Conservation (phyloP, 345 rosid species). For the Boechera stricta region DNA sequence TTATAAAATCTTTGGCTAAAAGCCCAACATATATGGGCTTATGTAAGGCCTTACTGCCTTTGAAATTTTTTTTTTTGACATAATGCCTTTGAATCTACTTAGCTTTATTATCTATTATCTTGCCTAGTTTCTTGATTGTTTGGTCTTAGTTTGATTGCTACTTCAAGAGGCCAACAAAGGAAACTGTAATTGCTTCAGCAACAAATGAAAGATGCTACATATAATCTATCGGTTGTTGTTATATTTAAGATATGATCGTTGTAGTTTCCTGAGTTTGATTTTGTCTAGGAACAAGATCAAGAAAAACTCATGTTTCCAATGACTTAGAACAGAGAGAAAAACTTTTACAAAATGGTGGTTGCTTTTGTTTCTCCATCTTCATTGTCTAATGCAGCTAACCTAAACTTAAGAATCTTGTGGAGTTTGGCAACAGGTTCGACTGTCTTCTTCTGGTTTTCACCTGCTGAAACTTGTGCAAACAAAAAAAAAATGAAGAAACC, state of each 20-base stretch:
- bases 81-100: neutral
- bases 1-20: neutral
- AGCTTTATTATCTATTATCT: neutral
- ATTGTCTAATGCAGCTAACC: constrained; percentile 50
- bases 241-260: neutral
- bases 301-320: neutral
- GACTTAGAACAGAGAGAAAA: neutral
- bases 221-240: neutral
- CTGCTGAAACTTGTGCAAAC: constrained; percentile 46
- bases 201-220: neutral
- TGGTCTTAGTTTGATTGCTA: constrained; percentile 28
- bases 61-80: too few species aligned
- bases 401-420: constrained; percentile 62
- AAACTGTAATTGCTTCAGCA: neutral
- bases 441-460: constrained; percentile 55
- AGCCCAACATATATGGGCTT: constrained; percentile 21
- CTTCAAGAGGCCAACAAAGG: constrained; percentile 20
- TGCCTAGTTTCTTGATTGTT: neutral
- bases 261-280: constrained; percentile 60
- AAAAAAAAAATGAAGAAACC: neutral
- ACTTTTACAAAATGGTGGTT: neutral
- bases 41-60: constrained; percentile 10
- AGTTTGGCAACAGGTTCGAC: constrained; percentile 60
- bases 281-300: constrained; percentile 72
- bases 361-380: constrained; percentile 43